These are phyloP conservation scores for Penicillium psychrofluorescens DNA, from an alignment of 495 filamentous ascomycete genomes.

Conservation along the genomic window DNA sequence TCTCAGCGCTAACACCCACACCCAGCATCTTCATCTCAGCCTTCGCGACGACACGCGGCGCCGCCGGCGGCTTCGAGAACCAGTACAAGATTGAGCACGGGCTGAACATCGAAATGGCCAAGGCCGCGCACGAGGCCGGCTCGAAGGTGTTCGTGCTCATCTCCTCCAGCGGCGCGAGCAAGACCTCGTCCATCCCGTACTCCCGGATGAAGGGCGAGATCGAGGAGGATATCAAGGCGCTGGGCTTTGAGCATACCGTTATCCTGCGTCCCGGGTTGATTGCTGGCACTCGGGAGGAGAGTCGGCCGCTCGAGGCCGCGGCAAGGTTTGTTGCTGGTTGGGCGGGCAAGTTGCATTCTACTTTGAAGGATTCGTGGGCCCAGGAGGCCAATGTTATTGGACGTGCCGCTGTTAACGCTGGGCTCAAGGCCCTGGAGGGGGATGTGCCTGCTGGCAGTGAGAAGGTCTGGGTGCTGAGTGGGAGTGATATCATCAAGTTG, in stretches of 20 bases:
- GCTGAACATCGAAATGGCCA: constrained; percentile 62
- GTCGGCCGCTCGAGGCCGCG: constrained; percentile 43
- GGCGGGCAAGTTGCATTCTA: constrained; percentile 45
- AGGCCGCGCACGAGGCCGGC: constrained; percentile 56
- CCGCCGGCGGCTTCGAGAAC: constrained; percentile 61
- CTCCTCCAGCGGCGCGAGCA: constrained; percentile 46
- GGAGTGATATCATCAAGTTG: constrained; percentile 30
- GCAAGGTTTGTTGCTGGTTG: constrained; percentile 39
- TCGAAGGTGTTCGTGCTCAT: constrained; percentile 62
- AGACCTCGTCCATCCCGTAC: constrained; percentile 47
- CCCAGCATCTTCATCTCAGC: constrained; percentile 58
- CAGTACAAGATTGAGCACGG: constrained; percentile 75
- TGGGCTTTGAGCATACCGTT: constrained; percentile 67
- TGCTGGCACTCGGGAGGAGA: constrained; percentile 57
- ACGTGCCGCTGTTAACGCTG: constrained; percentile 57
- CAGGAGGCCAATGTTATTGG: constrained; percentile 73
- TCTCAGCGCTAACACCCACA: constrained; percentile 45
- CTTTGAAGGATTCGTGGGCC: constrained; percentile 57
- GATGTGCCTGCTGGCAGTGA: constrained; percentile 36
- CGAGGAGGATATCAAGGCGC: constrained; percentile 62
- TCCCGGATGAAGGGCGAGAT: constrained; percentile 72
- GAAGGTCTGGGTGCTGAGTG: constrained; percentile 34
- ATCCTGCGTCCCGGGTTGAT: constrained; percentile 72
- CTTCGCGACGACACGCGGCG: constrained; percentile 58
- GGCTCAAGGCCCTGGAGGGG: constrained; percentile 39